Conservation (phyloP, 805 yeast genomes). For the Kodamaea jinghongensis region DNA sequence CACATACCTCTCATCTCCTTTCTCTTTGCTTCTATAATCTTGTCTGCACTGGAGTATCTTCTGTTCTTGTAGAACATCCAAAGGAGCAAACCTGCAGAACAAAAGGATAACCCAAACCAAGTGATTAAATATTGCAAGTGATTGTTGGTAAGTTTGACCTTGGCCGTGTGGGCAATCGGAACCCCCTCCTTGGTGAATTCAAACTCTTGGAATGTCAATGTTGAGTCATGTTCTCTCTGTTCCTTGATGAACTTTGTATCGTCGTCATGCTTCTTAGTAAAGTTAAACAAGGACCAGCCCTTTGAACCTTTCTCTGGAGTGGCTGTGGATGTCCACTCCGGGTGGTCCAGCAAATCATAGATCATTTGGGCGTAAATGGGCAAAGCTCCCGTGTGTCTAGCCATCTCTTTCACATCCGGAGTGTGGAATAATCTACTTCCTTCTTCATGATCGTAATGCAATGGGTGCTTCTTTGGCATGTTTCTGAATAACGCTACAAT, state of each 20-base stretch:
- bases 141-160: constrained; percentile 78
- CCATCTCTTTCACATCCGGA: constrained; percentile 81
- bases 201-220: constrained; percentile 40
- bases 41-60: constrained; percentile 36
- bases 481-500: constrained; percentile 72
- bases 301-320: constrained; percentile 6
- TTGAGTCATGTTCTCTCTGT: constrained; percentile 25
- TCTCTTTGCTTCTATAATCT: constrained; percentile 38
- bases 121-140: constrained; percentile 91
- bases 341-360: constrained; percentile 63
- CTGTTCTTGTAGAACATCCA: constrained; percentile 31
- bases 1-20: constrained; percentile 29
- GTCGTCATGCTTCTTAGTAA: constrained; percentile 8
- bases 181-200: constrained; percentile 78
- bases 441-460: constrained; percentile 66
- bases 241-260: constrained; percentile 20
- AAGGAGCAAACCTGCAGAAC: constrained; percentile 64
- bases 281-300: constrained; percentile 12
- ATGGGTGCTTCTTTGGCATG: constrained; percentile 59
- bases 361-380: constrained; percentile 78
- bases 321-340: constrained; percentile 39
- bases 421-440: constrained; percentile 71
- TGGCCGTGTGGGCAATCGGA: constrained; percentile 83
- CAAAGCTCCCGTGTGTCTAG: constrained; percentile 57
- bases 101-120: constrained; percentile 86